Evolutionary conservation across 1,284 basidiomycete genomes (phyloP), one percentile per base, ranked within the genome.

Genomic region (Coriolopsis trogii): DNA sequence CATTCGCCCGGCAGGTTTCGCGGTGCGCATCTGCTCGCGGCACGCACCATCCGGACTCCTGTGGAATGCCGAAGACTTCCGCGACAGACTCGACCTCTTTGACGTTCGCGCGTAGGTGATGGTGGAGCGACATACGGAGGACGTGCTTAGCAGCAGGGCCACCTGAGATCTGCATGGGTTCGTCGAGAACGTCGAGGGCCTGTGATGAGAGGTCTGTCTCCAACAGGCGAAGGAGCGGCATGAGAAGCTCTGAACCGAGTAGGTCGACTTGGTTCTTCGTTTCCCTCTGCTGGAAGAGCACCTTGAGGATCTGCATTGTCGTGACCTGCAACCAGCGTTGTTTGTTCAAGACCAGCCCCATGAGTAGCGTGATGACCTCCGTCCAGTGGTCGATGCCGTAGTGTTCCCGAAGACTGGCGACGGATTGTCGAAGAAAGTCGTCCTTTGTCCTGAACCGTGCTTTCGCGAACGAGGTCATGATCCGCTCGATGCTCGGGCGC

Each of bases 371-470:
- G 41, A 91, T 85, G 30, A 95, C 80, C 39, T 91, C 84, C 28
- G 78, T 84, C 88, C 80, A 94, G 67, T 77, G 79, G 62, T 81
- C 84, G 43, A 67, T 64, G 20, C 82, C 82, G 73, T 89, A 95
- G 64, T 93, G 84, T 63, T 95, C 92, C 25, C 92, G 84, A 36
- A 98, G 78, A 59, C 90, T 88, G 3, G 84, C 78, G 16, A 93
- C 87, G 0, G 93, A 94, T 67, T 98, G 94, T 3, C 93, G 85
- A 51, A 96, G 80, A 69, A 98, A 94, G 69, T 98, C 95, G 50
- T 98, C 95, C 66, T 90, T 90, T 2, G 93, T 93, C 37, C 95
- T 80, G 78, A 98, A 98, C 38, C 93, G 89, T 20, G 80, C 77
- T 69, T 91, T 93, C 34, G 91, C 85, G 59, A 96, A 95, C 6